Conservation (phyloP, 352 stramenopile genomes). For the Phytophthora capsici region DNA sequence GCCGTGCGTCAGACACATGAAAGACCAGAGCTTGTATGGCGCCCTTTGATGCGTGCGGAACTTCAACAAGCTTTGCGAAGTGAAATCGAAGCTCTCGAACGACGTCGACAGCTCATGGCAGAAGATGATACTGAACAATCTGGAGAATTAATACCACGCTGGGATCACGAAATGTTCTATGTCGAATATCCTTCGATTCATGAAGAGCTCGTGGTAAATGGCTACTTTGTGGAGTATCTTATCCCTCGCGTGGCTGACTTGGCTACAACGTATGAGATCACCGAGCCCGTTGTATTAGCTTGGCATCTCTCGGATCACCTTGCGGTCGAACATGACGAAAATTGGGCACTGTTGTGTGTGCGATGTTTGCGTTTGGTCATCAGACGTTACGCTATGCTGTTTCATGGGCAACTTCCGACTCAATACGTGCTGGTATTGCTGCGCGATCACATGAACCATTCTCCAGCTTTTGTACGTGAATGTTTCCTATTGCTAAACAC, state of each 20-base stretch:
- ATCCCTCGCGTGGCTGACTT: conserved; percentile 75
- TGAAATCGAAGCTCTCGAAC: conserved; percentile 65
- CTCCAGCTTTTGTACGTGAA: conserved; percentile 67
- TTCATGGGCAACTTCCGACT: conserved; percentile 77
- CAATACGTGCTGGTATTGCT: conserved; percentile 52
- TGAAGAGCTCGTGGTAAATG: conserved; percentile 78
- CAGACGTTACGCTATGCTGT: conserved; percentile 78
- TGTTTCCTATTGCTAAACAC: conserved; percentile 81
- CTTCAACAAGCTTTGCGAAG: conserved; percentile 54
- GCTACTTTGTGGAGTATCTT: conserved; percentile 81
- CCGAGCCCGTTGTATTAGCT: conserved; percentile 73
- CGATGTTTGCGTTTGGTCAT: conserved; percentile 76
- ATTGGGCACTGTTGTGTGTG: conserved; percentile 64
- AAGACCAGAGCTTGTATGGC: conserved; percentile 77
- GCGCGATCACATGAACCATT: conserved; percentile 67
- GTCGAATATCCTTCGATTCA: conserved; percentile 80
- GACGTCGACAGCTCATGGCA: conserved; percentile 12
- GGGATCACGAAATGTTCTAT: conserved; percentile 86
- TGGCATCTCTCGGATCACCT: conserved; percentile 85
- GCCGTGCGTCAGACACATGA: conserved; percentile 64
- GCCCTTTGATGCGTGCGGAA: conserved; percentile 66
- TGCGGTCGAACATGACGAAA: conserved; percentile 62
- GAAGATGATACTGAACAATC: conserved; percentile 17
- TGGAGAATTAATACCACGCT: conserved; percentile 45
- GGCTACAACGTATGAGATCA: conserved; percentile 69